phyloP scores from a whole-genome alignment of 495 filamentous ascomycete genomes.

The Penicillium macrosclerotiorum region DNA sequence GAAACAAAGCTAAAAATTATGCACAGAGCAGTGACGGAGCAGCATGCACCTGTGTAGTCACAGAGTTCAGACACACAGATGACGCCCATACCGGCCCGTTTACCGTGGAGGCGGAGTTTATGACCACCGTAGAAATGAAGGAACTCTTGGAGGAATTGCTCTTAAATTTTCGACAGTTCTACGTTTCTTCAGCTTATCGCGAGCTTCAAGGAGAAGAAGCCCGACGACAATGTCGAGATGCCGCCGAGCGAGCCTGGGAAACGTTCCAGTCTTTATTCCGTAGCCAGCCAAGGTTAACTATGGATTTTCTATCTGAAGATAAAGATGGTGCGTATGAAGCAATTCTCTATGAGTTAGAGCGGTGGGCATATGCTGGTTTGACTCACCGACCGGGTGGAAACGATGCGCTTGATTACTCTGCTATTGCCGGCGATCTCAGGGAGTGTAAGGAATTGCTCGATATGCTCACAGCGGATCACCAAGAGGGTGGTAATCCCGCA shows the following conservation, averaged over 20 bases:
- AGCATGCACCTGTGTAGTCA: conserved; percentile 35
- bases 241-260: conserved; percentile 12
- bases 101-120: conserved; percentile 30
- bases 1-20: neutral
- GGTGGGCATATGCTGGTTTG: conserved; percentile 15
- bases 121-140: conserved; percentile 19
- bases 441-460: conserved; percentile 22
- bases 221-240: conserved; percentile 4
- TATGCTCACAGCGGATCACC: conserved; percentile 9
- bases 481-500: conserved; percentile 5
- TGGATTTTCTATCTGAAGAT: conserved; percentile 20
- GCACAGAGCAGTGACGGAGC: conserved; percentile 22
- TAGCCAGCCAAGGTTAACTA: no score
- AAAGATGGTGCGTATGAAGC: neutral
- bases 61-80: conserved; percentile 29
- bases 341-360: conserved; percentile 12
- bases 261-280: no score
- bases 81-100: conserved; percentile 13
- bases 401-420: conserved; percentile 5
- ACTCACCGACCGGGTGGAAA: conserved; percentile 14
- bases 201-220: conserved; percentile 12
- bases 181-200: conserved; percentile 8
- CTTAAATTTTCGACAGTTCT: conserved; percentile 14
- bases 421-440: conserved; percentile 11
- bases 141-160: conserved; percentile 29